phyloP scores from a whole-genome alignment of 1,284 basidiomycete genomes.

The Fomitopsis pinicola region DNA sequence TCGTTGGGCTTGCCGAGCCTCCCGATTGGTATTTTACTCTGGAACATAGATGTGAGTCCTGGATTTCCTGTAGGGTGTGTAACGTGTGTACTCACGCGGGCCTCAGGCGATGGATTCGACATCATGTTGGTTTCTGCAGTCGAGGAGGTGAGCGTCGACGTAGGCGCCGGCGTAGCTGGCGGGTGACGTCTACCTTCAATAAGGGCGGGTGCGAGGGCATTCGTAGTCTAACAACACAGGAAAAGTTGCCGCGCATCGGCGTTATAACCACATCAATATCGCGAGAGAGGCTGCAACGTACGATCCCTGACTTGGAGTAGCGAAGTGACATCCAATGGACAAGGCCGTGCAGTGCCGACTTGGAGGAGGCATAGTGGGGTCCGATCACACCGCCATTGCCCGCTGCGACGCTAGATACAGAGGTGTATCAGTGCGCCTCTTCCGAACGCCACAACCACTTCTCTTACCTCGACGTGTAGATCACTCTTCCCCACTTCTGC shows the following conservation, averaged over 20 bases:
- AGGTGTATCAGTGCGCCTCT: neutral
- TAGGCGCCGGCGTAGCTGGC: neutral
- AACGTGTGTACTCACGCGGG: conserved; percentile 18
- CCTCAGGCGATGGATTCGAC: conserved; percentile 29
- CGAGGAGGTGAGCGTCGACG: conserved; percentile 4
- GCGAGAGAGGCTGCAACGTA: conserved; percentile 21
- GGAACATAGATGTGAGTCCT: neutral
- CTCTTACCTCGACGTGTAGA: conserved; percentile 44
- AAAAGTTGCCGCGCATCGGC: neutral
- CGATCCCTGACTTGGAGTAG: conserved; percentile 49
- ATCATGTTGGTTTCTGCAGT: conserved; percentile 45
- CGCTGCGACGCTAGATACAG: conserved; percentile 28
- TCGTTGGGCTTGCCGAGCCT: conserved; percentile 47
- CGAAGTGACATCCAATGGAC: conserved; percentile 51
- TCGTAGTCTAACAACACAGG: conserved; percentile 37
- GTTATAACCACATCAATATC: neutral
- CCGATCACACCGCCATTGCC: conserved; percentile 51
- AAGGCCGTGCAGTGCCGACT: conserved; percentile 50
- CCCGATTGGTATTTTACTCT: conserved; percentile 47
- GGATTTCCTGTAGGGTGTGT: neutral
- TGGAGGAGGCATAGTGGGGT: conserved; percentile 54
- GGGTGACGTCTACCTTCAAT: conserved; percentile 34
- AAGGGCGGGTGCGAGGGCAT: conserved; percentile 49
- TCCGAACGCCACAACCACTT: neutral
- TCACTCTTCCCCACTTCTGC: conserved; percentile 45